These are phyloP conservation scores for Quercus mongolica DNA, from an alignment of 306 rosid genomes.

Conservation along the genomic window DNA sequence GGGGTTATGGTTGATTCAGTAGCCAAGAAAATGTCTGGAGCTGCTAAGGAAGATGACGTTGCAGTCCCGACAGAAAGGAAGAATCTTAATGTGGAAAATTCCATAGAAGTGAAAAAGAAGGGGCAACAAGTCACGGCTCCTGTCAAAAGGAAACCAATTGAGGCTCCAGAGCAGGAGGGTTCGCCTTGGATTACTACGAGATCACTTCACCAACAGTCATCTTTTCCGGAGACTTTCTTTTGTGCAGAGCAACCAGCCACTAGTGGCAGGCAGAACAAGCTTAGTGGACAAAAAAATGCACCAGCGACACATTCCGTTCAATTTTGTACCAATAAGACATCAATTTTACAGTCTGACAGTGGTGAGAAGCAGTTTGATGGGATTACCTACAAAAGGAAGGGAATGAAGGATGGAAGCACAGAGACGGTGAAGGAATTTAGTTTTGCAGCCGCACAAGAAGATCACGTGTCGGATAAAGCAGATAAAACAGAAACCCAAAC, in stretches of 20 bases:
- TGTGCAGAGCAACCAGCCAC: conserved; percentile 45
- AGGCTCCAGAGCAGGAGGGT: conserved; percentile 30
- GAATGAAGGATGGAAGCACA: conserved; percentile 31
- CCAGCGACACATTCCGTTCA: conserved; percentile 34
- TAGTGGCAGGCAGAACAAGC: conserved; percentile 30
- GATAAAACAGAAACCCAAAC: conserved; percentile 55
- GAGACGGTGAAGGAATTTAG: conserved; percentile 50
- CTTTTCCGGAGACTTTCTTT: conserved; percentile 36
- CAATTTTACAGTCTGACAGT: conserved; percentile 34
- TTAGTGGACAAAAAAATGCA: conserved; percentile 37
- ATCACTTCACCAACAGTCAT: conserved; percentile 35
- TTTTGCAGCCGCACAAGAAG: conserved; percentile 39
- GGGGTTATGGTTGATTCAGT: conserved; percentile 71
- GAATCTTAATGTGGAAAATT: conserved; percentile 32
- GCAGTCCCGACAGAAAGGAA: conserved; percentile 36
- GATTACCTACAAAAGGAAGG: conserved; percentile 39
- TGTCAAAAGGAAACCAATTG: conserved; percentile 33
- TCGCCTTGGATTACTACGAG: conserved; percentile 51
- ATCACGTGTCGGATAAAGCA: conserved; percentile 33
- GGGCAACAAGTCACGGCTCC: conserved; percentile 34
- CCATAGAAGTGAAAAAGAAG: conserved; percentile 30
- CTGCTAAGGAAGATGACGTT: conserved; percentile 35
- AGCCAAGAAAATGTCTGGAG: conserved; percentile 36
- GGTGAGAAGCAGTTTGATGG: conserved; percentile 40
- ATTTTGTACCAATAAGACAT: conserved; percentile 36